Evolutionary conservation across 2,329 filamentous ascomycete genomes (phyloP).

Genomic region (Dactylellina haptotyla): DNA sequence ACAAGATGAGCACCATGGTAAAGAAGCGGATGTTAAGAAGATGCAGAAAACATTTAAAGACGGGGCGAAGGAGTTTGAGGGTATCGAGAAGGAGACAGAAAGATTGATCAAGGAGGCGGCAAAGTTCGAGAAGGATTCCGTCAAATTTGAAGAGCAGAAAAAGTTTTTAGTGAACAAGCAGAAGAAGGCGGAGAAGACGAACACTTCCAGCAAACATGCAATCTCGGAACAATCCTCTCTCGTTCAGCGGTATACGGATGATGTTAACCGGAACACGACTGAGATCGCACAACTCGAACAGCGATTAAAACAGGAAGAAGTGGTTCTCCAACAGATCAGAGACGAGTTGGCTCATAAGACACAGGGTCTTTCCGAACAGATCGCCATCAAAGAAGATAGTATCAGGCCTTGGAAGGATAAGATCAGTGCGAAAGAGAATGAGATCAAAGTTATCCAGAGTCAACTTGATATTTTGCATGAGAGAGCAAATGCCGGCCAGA

Average conservation of each 20-base stretch:
- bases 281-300: constrained; percentile 81
- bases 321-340: constrained; percentile 82
- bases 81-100: constrained; percentile 80
- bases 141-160: constrained; percentile 97
- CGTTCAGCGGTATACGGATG: constrained; percentile 78
- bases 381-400: constrained; percentile 89
- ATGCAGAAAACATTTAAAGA: constrained; percentile 85
- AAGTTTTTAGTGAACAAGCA: constrained; percentile 92
- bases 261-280: constrained; percentile 79
- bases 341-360: constrained; percentile 83
- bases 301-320: constrained; percentile 80
- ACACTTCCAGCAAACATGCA: constrained; percentile 78
- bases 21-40: constrained; percentile 87
- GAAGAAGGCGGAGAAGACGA: constrained; percentile 92
- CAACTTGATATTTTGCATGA: constrained; percentile 92
- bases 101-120: constrained; percentile 84
- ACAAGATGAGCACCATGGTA: constrained; percentile 89
- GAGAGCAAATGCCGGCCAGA: constrained; percentile 85
- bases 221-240: constrained; percentile 78
- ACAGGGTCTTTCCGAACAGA: constrained; percentile 90
- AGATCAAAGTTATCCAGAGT: constrained; percentile 92
- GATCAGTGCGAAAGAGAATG: constrained; percentile 94
- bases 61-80: constrained; percentile 82
- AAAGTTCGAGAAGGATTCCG: constrained; percentile 93
- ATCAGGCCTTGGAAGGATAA: constrained; percentile 97